Base-by-base conservation (phyloP, 768 basidiomycete genomes). In the Psilocybe tampanensis region DNA sequence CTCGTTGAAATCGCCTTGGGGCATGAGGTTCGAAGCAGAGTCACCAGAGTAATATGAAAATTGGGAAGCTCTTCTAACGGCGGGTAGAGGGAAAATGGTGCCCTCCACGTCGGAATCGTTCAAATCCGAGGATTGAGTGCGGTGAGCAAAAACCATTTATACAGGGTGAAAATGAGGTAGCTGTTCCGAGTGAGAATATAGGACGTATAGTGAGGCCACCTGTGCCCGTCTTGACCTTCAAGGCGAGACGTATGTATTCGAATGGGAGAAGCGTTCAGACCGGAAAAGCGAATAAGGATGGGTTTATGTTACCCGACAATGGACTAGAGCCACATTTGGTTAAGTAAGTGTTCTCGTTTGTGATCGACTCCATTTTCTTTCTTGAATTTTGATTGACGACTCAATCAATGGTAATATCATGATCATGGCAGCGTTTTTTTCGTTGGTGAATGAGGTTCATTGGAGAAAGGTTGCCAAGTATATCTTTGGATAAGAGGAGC, bases 21-120 rank as follows among this genome's bases (percentile, higher is more conserved):
- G 49, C 33, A 64, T 48, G 45, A 64, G 60, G 23, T 67, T 62
- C 21, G 51, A 45, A 21, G 54, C 54, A 19, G 64, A 63, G 48
- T 64, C 61, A 8, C 41, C 29, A 2, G 65, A 63, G 18, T 45
- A 49, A 39, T 48, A 53, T 8, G 62, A 61, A 15, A 61, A 33
- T 17, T 47, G 56, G n/a, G 61, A 50, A 15, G 59, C 61, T 51
- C 55, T 42, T 23, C 47, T 49, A 54, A 48, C 53, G 29, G 51
- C 41, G 32, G 56, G 54, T 5, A 59, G 55, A 4, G 36, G 12
- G 4, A 39, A 39, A 39, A 13, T 39, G n/a, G n/a, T 13, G 12
- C n/a, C 13, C n/a, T 39, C 36, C 4, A 5, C 36, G 12, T 39
- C 36, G n/a, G 36, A n/a, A 39, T 15, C 7, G 36, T 39, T 39